These are phyloP conservation scores for Fusarium sp. DNA, from an alignment of 2,329 filamentous ascomycete genomes.

Conservation along the genomic window DNA sequence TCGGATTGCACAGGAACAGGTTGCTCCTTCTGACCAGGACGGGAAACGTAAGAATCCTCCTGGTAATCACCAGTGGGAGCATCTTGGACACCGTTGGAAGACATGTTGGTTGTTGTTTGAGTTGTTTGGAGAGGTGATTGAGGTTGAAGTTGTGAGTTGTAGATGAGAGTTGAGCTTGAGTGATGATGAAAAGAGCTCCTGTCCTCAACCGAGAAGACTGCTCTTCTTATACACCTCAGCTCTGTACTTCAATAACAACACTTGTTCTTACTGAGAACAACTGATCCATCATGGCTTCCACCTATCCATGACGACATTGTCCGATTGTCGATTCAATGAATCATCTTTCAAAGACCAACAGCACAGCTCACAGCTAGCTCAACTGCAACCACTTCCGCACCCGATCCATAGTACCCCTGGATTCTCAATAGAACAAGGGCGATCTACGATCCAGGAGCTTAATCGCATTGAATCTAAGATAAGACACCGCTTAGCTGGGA, in stretches of 20 bases:
- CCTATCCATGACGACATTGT: slow-evolving; percentile 46
- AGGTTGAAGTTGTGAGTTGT: background rate
- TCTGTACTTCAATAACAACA: background rate
- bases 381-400: slow-evolving; percentile 23
- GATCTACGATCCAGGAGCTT: slow-evolving; percentile 25
- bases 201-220: background rate
- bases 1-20: slow-evolving; percentile 39
- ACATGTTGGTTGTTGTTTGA: slow-evolving; percentile 23
- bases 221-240: slow-evolving; percentile 25
- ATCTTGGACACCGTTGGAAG: slow-evolving; percentile 28
- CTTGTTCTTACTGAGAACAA: background rate
- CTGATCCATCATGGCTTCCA: slow-evolving; percentile 29
- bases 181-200: background rate
- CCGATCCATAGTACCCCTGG: slow-evolving; percentile 20
- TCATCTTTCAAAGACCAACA: slow-evolving; percentile 33
- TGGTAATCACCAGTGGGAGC: slow-evolving; percentile 27
- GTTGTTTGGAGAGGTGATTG: background rate
- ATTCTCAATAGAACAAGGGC: background rate
- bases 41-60: slow-evolving; percentile 37
- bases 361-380: slow-evolving; percentile 5
- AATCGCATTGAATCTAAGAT: slow-evolving; percentile 15
- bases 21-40: slow-evolving; percentile 37
- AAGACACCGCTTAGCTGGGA: slow-evolving; percentile 25
- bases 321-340: slow-evolving; percentile 30
- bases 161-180: background rate